Base-by-base conservation (phyloP, 345 rosid species). In the Citropsis articulata region DNA sequence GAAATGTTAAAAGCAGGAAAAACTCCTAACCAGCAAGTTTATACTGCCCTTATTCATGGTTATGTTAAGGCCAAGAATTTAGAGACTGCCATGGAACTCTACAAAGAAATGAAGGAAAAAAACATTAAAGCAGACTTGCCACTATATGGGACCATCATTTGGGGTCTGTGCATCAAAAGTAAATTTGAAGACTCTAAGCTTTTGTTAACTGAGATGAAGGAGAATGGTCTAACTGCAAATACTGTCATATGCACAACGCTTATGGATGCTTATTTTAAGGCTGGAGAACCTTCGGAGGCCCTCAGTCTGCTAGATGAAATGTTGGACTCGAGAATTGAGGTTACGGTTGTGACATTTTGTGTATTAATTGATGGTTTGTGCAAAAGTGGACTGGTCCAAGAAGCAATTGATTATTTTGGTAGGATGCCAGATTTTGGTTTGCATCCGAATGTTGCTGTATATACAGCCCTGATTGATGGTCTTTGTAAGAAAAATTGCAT, bases 341-440 rank as follows among this genome's bases (percentile, higher is more conserved):
- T 88, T 76, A 92, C 94, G n/a, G 81, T 78, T 81, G 90, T 90
- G 66, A 92, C 97, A 6, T 89, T 86, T 53, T 90, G 93, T 53
- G 91, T 83, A 60, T 84, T 90, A 78, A n/a, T 92, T 78, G 93
- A 92, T 83, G 97, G 97, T 65, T 81, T 90, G 83, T 90, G 93
- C 83, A 92, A 92, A 83, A 80, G 69, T 71, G 88, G 88, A 81
- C 78, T 87, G 75, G 78, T 92, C 55, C 85, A 85, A 42, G 91
- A 84, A 77, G 97, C 94, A 9, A 25, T 80, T 81, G 81, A 82
- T 81, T 87, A 87, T 76, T 90, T 92, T 65, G 63, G 53, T 66
- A 78, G 80, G 82, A 86, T 88, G 83, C 65, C 76, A 48, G 87
- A 88, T 27, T 86, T 86, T 74, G 80, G 83, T 78, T 48, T 92